A percentile compares a stretch with the other conserved stretches of the same genome.
These are phyloP conservation scores for Geotrichum europaeum DNA, from an alignment of 1,139 yeast species.

Conservation along the genomic window DNA sequence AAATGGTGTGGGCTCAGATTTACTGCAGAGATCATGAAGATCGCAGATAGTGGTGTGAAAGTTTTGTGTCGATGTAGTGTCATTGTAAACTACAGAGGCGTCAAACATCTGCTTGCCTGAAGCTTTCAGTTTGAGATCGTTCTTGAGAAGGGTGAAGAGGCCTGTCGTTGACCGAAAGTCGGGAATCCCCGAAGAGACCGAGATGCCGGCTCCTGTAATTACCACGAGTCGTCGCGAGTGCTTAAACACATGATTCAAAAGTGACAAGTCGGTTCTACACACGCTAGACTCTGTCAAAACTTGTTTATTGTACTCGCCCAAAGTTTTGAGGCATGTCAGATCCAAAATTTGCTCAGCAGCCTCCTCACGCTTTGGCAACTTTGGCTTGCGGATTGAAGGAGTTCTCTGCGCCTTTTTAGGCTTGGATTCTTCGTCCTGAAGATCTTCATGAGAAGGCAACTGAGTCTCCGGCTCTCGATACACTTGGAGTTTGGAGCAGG, in stretches of 20 bases:
- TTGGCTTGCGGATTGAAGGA: conserved; percentile 22
- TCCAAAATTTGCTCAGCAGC: conserved; percentile 11
- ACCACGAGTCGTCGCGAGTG: conserved; percentile 35
- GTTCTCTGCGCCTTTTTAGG: conserved; percentile 8
- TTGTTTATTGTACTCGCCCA: not conserved
- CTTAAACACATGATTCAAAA: conserved; percentile 33
- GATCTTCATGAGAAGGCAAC: not conserved
- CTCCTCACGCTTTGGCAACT: conserved; percentile 24
- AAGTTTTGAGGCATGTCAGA: conserved; percentile 6
- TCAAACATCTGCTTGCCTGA: conserved; percentile 79
- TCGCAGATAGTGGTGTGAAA: conserved; percentile 72
- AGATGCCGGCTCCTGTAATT: conserved; percentile 83
- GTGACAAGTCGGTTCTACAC: conserved; percentile 24
- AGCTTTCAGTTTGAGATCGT: conserved; percentile 35
- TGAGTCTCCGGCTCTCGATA: not conserved
- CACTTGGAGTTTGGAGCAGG: not conserved
- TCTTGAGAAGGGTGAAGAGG: conserved; percentile 58
- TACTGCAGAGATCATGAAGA: conserved; percentile 50
- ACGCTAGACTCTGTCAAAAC: conserved; percentile 2
- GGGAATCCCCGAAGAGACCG: conserved; percentile 87
- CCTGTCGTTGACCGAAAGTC: conserved; percentile 81
- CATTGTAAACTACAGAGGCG: conserved; percentile 62
- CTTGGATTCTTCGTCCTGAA: not conserved
- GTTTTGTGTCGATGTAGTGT: conserved; percentile 50
- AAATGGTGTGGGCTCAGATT: conserved; percentile 65